Evolutionary conservation across 176 grass and related monocot species (phyloP), one percentile per base, ranked within the genome.

Genomic region (Typha latifolia): DNA sequence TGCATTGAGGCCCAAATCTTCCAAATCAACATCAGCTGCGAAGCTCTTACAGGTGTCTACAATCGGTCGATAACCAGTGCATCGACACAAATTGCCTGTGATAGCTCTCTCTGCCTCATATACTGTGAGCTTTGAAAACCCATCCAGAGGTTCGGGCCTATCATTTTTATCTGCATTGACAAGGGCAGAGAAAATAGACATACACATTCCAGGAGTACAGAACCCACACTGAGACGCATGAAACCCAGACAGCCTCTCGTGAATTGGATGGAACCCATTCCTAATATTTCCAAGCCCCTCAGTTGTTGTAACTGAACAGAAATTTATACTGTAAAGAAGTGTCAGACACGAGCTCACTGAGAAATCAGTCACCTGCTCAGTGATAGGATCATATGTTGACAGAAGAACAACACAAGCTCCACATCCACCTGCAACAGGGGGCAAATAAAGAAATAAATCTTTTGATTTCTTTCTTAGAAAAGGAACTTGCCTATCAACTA

Each of bases 11-110:
- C 92, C 88, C 14, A 96, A 66, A 82, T 96, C 87, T 71, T 96
- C 87, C 71, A 96, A 79, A 63, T 96, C 92, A 62, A 91, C 87
- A 70, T 96, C 92, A 5, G 82, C 79, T 32, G 88, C 92, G 64
- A 96, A 96, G 78, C 92, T 96, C 88, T 89, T 96, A 74, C 88
- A 91, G 21, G 78, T 84, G 80, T 96, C 92, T 49, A 81, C 68
- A 51, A 96, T 84, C 6, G 92, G 85, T n/a, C 92, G 77, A 72
- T 96, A 96, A 11, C 92, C 92, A 9, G 92, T 96, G 73, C 92
- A 96, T 37, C 92, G 84, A 71, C 92, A 96, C 24, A 96, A 78
- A 80, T 96, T 96, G 0, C 92, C 88, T 4, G 72, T 71, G 16
- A 96, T 84, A 37, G 87, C 85, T 19, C 74, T 75, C 82, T 91